A percentile compares a stretch with the other conserved stretches of the same genome.
Evolutionary conservation across 1,284 basidiomycete genomes (phyloP).

Genomic region (Ganoderma lucidum): DNA sequence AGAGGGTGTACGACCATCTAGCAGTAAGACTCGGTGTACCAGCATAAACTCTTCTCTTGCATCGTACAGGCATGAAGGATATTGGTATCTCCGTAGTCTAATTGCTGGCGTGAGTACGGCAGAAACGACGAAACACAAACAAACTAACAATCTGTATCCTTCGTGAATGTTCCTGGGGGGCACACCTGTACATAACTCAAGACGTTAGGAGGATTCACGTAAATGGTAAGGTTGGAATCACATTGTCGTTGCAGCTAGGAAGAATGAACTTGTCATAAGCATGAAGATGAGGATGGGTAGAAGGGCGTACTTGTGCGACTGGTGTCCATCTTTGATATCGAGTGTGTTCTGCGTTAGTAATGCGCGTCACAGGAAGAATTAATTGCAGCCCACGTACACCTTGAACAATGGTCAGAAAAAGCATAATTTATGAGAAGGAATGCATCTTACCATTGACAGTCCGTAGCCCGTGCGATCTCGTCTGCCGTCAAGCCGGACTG

Average conservation of each 20-base stretch:
- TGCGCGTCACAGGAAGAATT: not conserved
- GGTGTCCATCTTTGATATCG: not conserved
- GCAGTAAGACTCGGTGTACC: not conserved
- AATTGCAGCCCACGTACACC: not conserved
- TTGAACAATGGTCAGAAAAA: not conserved
- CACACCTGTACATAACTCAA: not conserved
- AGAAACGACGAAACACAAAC: not conserved
- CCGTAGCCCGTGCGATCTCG: not conserved
- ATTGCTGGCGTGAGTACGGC: not conserved
- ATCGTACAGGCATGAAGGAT: not conserved
- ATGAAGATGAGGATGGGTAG: not conserved
- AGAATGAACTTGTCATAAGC: not conserved
- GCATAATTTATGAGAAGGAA: not conserved
- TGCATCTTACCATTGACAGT: not conserved
- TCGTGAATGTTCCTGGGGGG: not conserved
- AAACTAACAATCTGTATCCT: not conserved
- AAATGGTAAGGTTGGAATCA: not conserved
- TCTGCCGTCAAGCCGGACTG: not conserved
- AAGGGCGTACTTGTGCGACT: not conserved
- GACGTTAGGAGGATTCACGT: not conserved
- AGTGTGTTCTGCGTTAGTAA: not conserved
- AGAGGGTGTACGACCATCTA: not conserved
- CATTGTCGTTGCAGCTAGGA: constrained; percentile 1
- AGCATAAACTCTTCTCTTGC: not conserved
- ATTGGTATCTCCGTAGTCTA: not conserved